Conservation (phyloP, 2,329 filamentous ascomycete genomes). For the Dendrostoma leiphaemia region DNA sequence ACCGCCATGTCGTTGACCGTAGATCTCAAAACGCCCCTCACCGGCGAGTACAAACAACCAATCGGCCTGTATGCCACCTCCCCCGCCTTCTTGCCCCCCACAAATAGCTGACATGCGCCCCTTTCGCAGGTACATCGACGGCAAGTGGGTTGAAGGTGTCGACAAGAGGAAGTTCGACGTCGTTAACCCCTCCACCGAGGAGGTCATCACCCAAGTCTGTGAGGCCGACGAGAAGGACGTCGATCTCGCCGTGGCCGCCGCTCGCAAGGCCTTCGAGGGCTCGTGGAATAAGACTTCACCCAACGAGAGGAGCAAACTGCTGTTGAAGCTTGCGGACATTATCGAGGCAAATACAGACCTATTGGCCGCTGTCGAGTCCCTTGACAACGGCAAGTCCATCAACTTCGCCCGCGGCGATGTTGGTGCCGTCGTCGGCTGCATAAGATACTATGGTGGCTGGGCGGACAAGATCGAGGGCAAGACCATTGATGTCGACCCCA, state of each 20-base stretch:
- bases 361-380: conserved; percentile 78
- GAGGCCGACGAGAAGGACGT: conserved; percentile 88
- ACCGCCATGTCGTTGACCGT: conserved; percentile 35
- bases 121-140: conserved; percentile 76
- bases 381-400: conserved; percentile 86
- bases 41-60: conserved; percentile 58
- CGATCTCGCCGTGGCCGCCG: conserved; percentile 77
- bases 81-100: conserved; percentile 1
- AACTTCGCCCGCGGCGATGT: conserved; percentile 75
- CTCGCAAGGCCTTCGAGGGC: conserved; percentile 81
- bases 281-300: conserved; percentile 68
- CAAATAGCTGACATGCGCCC: conserved; percentile 21
- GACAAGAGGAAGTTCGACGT: conserved; percentile 91
- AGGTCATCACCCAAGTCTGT: conserved; percentile 77
- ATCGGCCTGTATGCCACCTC: conserved; percentile 58
- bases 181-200: conserved; percentile 83
- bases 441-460: conserved; percentile 89
- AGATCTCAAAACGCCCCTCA: conserved; percentile 67
- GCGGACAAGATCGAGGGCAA: conserved; percentile 90
- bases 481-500: conserved; percentile 74
- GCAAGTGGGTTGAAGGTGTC: conserved; percentile 79
- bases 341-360: conserved; percentile 75
- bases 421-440: conserved; percentile 60
- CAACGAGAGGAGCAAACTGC: conserved; percentile 64
- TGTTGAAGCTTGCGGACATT: conserved; percentile 77